These are phyloP conservation scores for Ogataea paradorogensis DNA, from an alignment of 805 yeast species.

Conservation along the genomic window DNA sequence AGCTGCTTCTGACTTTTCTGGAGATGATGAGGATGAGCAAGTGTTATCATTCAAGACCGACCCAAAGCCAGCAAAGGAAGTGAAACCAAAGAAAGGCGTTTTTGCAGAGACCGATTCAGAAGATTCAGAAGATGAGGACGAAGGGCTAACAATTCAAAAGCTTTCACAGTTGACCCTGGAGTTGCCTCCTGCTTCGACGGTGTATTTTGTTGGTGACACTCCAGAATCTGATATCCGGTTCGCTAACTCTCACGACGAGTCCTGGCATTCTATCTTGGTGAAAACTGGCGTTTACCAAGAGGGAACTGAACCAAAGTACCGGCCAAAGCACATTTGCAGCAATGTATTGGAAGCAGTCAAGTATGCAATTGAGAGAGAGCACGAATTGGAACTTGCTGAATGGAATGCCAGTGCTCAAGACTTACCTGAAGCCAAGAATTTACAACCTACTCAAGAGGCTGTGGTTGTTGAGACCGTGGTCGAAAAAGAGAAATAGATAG, in stretches of 20 bases:
- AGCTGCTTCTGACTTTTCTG: constrained; percentile 19
- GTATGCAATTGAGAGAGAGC: constrained; percentile 82
- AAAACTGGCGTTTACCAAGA: constrained; percentile 85
- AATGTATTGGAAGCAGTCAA: constrained; percentile 79
- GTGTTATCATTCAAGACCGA: constrained; percentile 19
- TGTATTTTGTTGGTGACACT: constrained; percentile 86
- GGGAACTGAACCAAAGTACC: constrained; percentile 74
- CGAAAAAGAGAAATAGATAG: constrained; percentile 7
- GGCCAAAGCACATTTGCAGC: constrained; percentile 70
- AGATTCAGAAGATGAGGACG: constrained; percentile 29
- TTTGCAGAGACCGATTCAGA: constrained; percentile 34
- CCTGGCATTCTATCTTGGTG: constrained; percentile 82
- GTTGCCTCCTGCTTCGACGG: constrained; percentile 81
- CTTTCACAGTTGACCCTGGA: constrained; percentile 46
- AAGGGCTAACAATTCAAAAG: constrained; percentile 45
- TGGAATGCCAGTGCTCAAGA: constrained; percentile 52
- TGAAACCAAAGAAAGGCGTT: constrained; percentile 11
- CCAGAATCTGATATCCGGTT: constrained; percentile 87
- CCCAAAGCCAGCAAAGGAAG: neutral
- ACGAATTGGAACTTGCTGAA: constrained; percentile 63
- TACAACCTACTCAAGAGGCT: constrained; percentile 47
- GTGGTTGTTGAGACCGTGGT: constrained; percentile 45
- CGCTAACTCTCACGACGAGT: constrained; percentile 80
- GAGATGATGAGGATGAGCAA: constrained; percentile 16
- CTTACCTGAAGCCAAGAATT: constrained; percentile 13